Evolutionary conservation across 2,329 filamentous ascomycete species (phyloP).

Genomic region (Rutstroemia sydowiana): DNA sequence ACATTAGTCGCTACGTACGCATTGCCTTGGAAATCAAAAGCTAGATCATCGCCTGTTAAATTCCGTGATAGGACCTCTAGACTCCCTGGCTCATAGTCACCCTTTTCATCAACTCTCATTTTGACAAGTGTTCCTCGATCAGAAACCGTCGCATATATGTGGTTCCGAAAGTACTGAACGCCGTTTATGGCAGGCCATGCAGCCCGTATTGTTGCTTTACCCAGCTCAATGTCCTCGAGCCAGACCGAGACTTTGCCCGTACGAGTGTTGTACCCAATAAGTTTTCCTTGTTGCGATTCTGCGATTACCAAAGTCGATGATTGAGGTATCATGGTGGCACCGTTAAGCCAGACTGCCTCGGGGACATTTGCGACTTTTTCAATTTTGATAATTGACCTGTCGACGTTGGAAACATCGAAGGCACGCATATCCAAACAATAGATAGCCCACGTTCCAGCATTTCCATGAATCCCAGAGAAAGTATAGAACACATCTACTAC

Average conservation of each 20-base stretch:
- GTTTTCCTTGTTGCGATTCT: not conserved
- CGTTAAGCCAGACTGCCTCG: not conserved
- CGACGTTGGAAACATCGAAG: not conserved
- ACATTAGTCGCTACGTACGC: not conserved
- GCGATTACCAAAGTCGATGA: not conserved
- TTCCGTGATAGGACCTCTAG: not conserved
- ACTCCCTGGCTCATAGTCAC: not conserved
- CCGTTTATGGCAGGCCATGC: not conserved
- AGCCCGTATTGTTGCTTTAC: not conserved
- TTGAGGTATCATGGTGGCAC: not conserved
- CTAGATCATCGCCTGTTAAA: not conserved
- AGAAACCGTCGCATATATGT: not conserved
- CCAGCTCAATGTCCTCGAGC: not conserved
- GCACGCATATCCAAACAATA: not conserved
- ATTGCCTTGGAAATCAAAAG: not conserved
- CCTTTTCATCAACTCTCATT: not conserved
- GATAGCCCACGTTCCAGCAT: not conserved
- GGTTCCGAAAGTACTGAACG: not conserved
- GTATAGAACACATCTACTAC: not conserved
- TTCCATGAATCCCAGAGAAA: slow-evolving; percentile 2
- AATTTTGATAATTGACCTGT: not conserved
- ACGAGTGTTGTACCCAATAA: not conserved
- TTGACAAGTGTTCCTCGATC: not conserved
- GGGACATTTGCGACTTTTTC: not conserved
- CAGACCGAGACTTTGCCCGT: not conserved